Percentiles rank a stretch among this genome's conserved stretches.
phyloP scores from a whole-genome alignment of 768 basidiomycete genomes.

The Lactarius sp. region DNA sequence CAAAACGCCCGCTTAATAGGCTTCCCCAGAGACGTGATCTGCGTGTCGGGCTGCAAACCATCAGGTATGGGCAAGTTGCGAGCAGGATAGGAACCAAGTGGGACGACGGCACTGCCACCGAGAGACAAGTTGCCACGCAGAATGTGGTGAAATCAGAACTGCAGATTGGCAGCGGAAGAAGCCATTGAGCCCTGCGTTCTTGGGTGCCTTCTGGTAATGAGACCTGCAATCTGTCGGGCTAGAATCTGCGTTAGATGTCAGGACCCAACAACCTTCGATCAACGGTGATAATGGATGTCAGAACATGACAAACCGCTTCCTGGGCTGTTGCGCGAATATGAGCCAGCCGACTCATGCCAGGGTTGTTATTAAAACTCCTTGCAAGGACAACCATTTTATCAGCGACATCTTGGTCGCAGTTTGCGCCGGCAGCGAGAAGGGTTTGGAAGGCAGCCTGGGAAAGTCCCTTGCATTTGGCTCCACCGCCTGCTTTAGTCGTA shows the following conservation, averaged over 20 bases:
- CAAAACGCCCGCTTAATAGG: slow-evolving; percentile 5
- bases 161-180: slow-evolving; percentile 55
- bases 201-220: slow-evolving; percentile 49
- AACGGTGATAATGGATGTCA: not conserved
- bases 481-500: slow-evolving; percentile 51
- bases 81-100: slow-evolving; percentile 50
- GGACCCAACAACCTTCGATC: not conserved
- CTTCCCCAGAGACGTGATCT: slow-evolving; percentile 36
- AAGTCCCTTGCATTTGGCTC: slow-evolving; percentile 48
- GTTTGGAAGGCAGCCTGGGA: slow-evolving; percentile 52
- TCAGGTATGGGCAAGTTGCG: slow-evolving; percentile 44
- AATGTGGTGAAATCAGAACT: slow-evolving; percentile 42
- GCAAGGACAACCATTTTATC: slow-evolving; percentile 48
- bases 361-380: slow-evolving; percentile 39
- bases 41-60: slow-evolving; percentile 41
- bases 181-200: slow-evolving; percentile 47
- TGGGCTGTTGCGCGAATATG: slow-evolving; percentile 56
- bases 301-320: slow-evolving; percentile 41
- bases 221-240: slow-evolving; percentile 42
- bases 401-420: slow-evolving; percentile 42
- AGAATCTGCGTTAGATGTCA: not conserved
- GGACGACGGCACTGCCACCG: slow-evolving; percentile 38
- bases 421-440: slow-evolving; percentile 46
- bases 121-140: slow-evolving; percentile 52
- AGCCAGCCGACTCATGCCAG: slow-evolving; percentile 45